Percentiles rank a stretch among this genome's conserved stretches.
Evolutionary conservation across 192 early-diverging fungal genomes (phyloP).

Genomic region (Coemansia sp.): DNA sequence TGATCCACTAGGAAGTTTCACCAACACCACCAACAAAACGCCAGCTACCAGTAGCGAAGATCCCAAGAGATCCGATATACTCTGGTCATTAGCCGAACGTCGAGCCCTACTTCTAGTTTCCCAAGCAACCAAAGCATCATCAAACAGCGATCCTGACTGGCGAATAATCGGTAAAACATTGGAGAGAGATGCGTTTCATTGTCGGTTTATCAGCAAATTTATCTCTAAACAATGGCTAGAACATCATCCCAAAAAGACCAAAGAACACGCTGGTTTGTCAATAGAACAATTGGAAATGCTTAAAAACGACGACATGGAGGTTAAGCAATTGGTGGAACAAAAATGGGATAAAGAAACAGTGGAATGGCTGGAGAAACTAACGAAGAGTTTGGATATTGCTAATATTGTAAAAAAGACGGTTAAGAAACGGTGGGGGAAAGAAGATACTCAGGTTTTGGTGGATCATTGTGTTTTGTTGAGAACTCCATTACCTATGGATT

Average conservation of each 20-base stretch:
- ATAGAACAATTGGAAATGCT: background rate
- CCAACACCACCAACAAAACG: background rate
- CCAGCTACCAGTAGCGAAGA: too few species aligned
- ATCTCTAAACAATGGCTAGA: constrained; percentile 11
- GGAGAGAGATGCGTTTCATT: constrained; percentile 4
- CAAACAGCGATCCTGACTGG: constrained; percentile 16
- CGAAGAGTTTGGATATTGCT: background rate
- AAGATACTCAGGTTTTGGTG: background rate
- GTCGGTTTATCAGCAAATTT: constrained; percentile 16
- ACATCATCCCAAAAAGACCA: background rate
- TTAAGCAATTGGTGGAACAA: background rate
- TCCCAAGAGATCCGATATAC: background rate
- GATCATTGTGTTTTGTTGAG: constrained; percentile 9
- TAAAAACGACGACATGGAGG: background rate
- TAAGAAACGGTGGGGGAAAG: background rate
- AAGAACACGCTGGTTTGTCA: background rate
- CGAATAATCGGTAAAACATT: background rate
- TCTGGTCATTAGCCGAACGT: constrained; percentile 27
- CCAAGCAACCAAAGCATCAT: constrained; percentile 1
- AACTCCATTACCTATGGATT: background rate
- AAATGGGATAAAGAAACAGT: constrained; percentile 6
- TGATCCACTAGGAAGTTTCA: background rate
- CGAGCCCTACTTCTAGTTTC: constrained; percentile 23
- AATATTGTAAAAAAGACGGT: background rate
- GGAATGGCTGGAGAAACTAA: background rate